Evolutionary conservation across 352 stramenopile species (phyloP), one percentile per base, ranked within the genome.

Genomic region (Peronospora tabacina): DNA sequence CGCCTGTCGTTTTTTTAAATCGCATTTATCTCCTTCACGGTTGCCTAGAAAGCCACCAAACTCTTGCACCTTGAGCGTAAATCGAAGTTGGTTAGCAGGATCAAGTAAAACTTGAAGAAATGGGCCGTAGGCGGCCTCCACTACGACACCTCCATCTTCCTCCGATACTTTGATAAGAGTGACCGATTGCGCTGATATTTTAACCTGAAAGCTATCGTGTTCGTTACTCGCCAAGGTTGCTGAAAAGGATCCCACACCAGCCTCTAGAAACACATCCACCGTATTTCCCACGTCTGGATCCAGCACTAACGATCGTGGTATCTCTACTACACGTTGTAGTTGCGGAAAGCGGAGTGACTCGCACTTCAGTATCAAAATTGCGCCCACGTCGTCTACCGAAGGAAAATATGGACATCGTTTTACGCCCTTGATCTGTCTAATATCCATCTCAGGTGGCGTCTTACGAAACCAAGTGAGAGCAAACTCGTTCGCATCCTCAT

Each of bases 131-230:
- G 34, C 33, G 0, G 61, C 59, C 11, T 58, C 72, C n/a, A 70
- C 74, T 5, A 88, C 68, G 0, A 85, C 62, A 3, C 81, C 81
- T 29, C 63, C 66, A 49, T 89, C 78, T 11, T 72, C 51, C 45
- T 91, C 81, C 5, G 81, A 87, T 35, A 89, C 72, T 51, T 91
- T 91, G 5, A 83, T 52, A 13, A 91, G 50, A 28, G 50, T 62
- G 12, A 91, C 72, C 0, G 51, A 46, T 5, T 80, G 66, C 0
- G 68, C 44, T 0, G 56, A 61, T 29, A 91, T 91, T 47, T 87
- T 88, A 44, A 91, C 58, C 51, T 91, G 81, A 58, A 91, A 91
- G 30, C 72, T 89, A 38, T 91, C 81, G 39, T 70, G 51, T 37
- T 91, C 81, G 30, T 87, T 87, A 52, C 74, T 90, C 4, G 75